A percentile compares a stretch with the other conserved stretches of the same genome.
These are phyloP conservation scores for Lentinula lateritia DNA, from an alignment of 768 basidiomycete genomes.

Conservation along the genomic window DNA sequence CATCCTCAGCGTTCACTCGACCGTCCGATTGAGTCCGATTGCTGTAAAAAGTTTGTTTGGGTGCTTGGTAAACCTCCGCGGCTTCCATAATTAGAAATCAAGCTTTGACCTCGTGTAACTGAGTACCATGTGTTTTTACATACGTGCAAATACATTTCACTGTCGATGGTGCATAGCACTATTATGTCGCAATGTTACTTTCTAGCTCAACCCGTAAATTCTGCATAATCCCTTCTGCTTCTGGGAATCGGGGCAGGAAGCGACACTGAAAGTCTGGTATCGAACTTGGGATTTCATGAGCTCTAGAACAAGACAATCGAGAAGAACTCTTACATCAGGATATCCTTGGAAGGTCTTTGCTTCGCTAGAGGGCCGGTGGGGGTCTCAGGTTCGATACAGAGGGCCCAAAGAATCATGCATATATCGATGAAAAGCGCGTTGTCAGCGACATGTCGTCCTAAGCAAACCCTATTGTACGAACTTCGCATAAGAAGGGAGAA, in stretches of 20 bases:
- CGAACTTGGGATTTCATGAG: not conserved
- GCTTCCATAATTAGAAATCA: no score
- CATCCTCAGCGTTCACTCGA: no score
- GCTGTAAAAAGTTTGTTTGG: no score
- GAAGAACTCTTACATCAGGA: not conserved
- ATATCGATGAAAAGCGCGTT: constrained; percentile 3
- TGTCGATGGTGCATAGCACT: no score
- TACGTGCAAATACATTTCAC: no score
- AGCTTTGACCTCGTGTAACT: no score
- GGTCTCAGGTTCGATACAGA: not conserved
- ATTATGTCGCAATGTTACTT: no score
- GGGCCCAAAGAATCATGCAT: not conserved
- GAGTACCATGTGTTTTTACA: no score
- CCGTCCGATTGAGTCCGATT: no score
- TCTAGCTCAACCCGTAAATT: not conserved
- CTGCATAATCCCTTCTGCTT: not conserved
- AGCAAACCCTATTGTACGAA: not conserved
- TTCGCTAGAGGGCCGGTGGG: not conserved
- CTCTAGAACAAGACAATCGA: not conserved
- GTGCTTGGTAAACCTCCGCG: no score
- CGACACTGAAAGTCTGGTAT: not conserved
- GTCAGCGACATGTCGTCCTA: constrained; percentile 2
- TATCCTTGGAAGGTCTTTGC: not conserved
- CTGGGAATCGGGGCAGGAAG: not conserved
- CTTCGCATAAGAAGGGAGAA: no score